Evolutionary conservation across 2,329 filamentous ascomycete genomes (phyloP).

Genomic region (Balansia obtecta): DNA sequence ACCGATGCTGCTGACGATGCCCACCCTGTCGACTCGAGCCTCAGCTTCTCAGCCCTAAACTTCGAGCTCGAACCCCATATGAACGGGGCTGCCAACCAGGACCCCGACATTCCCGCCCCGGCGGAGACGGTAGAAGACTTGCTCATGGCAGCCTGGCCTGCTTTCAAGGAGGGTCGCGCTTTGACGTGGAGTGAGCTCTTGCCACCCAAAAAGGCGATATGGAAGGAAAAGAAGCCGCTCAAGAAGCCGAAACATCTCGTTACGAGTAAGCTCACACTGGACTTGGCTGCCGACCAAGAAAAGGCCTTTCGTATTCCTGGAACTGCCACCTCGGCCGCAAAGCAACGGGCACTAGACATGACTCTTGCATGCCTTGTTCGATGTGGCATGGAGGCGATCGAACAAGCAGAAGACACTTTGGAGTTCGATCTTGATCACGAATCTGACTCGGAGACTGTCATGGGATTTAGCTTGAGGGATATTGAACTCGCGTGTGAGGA

Average conservation of each 20-base stretch:
- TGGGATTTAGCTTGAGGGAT: constrained; percentile 66
- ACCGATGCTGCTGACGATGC: constrained; percentile 23
- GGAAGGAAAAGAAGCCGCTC: constrained; percentile 62
- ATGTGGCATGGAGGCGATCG: constrained; percentile 27
- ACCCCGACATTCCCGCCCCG: constrained; percentile 52
- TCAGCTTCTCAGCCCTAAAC: constrained; percentile 31
- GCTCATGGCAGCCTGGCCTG: constrained; percentile 68
- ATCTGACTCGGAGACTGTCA: constrained; percentile 52
- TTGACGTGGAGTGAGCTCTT: constrained; percentile 75
- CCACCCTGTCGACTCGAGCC: constrained; percentile 17
- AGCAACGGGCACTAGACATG: constrained; percentile 41
- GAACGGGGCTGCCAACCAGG: constrained; percentile 38
- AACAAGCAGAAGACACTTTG: constrained; percentile 22
- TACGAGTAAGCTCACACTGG: constrained; percentile 78
- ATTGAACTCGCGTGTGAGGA: constrained; percentile 78
- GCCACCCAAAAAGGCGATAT: constrained; percentile 66
- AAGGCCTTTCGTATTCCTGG: constrained; percentile 70
- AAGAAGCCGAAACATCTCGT: constrained; percentile 74
- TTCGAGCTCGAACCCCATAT: constrained; percentile 33
- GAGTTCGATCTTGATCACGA: constrained; percentile 37
- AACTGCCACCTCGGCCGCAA: constrained; percentile 36
- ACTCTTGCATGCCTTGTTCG: constrained; percentile 36
- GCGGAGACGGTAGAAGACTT: constrained; percentile 64
- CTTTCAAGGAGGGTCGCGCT: constrained; percentile 62
- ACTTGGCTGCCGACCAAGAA: constrained; percentile 76